Evolutionary conservation across 2,329 filamentous ascomycete species (phyloP), one percentile per base, ranked within the genome.

Genomic region (Aspergillus sergii): DNA sequence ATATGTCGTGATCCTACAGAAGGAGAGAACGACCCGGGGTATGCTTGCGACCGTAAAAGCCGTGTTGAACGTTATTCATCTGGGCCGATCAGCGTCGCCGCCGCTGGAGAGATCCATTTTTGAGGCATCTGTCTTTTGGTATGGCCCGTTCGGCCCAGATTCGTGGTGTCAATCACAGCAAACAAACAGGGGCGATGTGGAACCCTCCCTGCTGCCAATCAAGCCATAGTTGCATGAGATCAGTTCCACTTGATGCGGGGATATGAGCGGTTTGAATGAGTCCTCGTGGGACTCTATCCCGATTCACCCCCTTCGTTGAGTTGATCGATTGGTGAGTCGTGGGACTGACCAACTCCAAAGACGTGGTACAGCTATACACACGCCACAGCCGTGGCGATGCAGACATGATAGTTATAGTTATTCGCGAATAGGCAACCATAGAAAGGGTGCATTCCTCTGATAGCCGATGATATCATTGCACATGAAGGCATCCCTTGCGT

Each of bases 391-490:
- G 39, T 41, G 39, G 39, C 39, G 39, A 36, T 36, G 34, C 34
- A 57, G 23, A 4, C 23, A 26, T 26, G 23, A 26, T 26, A 4
- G 3, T 26, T 3, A 26, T 26, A 4, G 3, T 26, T 3, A n/a
- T 41, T n/a, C 8, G 16, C 12, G 8, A n/a, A 41, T 9, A 41
- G 39, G 16, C 39, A 41, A 4, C 19, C 19, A 16, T 34, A 34
- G 11, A 7, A n/a, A 41, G 39, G 16, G 6, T n/a, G 39, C 39
- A 41, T 41, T 41, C 39, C 39, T 14, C 34, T 6, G 12, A 14
- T 36, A 36, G 14, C 43, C 45, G 19, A 66, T 64, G 64, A 66
- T 51, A 46, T 66, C 64, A 66, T 64, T 28, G 53, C 57, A 62
- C 62, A 64, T 66, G 64, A 61, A 48, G 59, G 21, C 36, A 55